phyloP scores from a whole-genome alignment of 1,284 basidiomycete species.

The Ganoderma meredithae region DNA sequence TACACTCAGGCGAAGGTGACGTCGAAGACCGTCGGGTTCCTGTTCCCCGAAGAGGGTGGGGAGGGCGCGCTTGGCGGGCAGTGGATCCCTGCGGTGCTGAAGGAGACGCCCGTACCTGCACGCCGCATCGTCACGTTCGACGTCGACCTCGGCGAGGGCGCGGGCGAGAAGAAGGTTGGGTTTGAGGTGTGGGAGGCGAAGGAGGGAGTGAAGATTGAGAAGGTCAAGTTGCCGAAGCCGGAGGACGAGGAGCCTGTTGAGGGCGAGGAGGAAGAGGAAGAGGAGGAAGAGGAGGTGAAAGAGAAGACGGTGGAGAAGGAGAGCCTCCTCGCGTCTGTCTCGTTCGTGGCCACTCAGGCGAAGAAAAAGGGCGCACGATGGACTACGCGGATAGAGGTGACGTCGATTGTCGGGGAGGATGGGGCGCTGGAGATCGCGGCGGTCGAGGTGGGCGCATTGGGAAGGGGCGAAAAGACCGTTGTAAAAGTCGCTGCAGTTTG shows the following conservation, averaged over 20 bases:
- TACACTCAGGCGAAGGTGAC: constrained; percentile 60
- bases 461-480: constrained; percentile 40
- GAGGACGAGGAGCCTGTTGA: constrained; percentile 62
- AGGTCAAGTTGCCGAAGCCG: constrained; percentile 57
- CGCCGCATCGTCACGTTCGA: constrained; percentile 77
- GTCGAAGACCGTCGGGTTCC: constrained; percentile 78
- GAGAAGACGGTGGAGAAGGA: constrained; percentile 74
- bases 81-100: constrained; percentile 72
- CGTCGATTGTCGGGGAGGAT: constrained; percentile 62
- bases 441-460: constrained; percentile 54
- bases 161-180: constrained; percentile 58
- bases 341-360: constrained; percentile 57
- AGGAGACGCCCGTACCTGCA: constrained; percentile 83
- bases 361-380: constrained; percentile 56
- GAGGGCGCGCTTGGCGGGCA: constrained; percentile 61
- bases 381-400: constrained; percentile 67
- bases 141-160: constrained; percentile 63
- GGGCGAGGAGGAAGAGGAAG: constrained; percentile 63
- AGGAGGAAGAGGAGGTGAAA: constrained; percentile 64
- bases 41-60: constrained; percentile 70
- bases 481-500: constrained; percentile 35
- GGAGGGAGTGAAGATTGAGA: constrained; percentile 82
- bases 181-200: constrained; percentile 92
- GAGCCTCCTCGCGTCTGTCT: constrained; percentile 62
- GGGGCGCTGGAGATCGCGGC: constrained; percentile 60